phyloP scores from a whole-genome alignment of 495 filamentous ascomycete genomes.

The Coniosporium apollinis region DNA sequence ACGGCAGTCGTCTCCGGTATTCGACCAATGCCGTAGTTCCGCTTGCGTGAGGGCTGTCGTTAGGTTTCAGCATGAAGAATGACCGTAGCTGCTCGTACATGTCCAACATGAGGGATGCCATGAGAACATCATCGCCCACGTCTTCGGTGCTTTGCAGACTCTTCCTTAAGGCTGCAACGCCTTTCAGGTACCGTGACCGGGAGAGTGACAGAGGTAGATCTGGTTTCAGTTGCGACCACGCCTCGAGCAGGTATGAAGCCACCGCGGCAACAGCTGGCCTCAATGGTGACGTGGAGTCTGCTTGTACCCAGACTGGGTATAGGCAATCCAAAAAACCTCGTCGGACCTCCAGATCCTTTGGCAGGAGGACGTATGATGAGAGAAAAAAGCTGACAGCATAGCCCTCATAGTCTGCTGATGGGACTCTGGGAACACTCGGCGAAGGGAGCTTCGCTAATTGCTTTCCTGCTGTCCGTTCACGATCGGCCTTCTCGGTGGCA shows the following conservation, averaged over 20 bases:
- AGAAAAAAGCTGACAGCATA: conserved; percentile 1
- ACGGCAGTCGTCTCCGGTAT: not conserved
- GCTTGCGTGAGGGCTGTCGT: not conserved
- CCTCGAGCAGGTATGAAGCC: not conserved
- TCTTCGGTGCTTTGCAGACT: not conserved
- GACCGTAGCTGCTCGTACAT: not conserved
- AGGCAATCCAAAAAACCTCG: not conserved
- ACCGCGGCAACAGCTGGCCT: not conserved
- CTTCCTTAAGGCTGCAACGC: not conserved
- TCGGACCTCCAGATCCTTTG: not conserved
- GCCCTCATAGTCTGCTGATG: not conserved
- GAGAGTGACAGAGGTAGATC: not conserved
- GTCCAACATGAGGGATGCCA: not conserved
- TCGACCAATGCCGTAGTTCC: not conserved
- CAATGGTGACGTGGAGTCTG: not conserved
- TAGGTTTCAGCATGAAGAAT: not conserved
- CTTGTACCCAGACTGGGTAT: not conserved
- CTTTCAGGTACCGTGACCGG: not conserved
- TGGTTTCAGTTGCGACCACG: not conserved
- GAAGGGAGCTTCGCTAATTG: not conserved
- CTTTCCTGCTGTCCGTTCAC: not conserved
- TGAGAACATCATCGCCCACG: not conserved
- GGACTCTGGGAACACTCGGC: not conserved
- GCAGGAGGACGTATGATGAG: not conserved
- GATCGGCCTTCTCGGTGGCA: not conserved